Evolutionary conservation across 1,284 basidiomycete species (phyloP), one percentile per base, ranked within the genome.

Genomic region (Heterobasidion occidentale): DNA sequence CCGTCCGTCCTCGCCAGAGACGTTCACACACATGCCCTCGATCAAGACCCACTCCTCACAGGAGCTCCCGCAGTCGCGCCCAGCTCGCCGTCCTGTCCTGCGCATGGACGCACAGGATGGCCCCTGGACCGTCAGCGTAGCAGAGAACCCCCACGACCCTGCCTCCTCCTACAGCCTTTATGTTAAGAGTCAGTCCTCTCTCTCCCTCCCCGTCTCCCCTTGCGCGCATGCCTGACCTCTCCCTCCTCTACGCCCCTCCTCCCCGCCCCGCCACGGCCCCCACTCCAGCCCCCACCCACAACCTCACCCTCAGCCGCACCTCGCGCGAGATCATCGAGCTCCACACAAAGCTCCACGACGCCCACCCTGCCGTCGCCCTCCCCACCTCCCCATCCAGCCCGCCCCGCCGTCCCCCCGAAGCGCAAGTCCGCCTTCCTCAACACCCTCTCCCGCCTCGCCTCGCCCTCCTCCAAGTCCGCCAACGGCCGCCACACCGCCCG

Each of bases 291-390:
- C 86, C 90, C 35, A 94, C 89, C 34, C 91, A 93, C 74, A 91
- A 93, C 74, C 77, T 93, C 57, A 94, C 91, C 46, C 82, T 94
- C 58, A 90, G 86, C 15, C 84, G 91, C 59, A 83, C 84, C 56
- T 80, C 80, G 47, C 75, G 77, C 63, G 91, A 94, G 67, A 79
- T 93, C 51, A 74, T 84, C 45, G 89, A 92, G 59, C 77, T 92
- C 20, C 83, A 93, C 70, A 74, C 76, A 56, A 92, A 90, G 74
- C 80, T 93, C 58, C 77, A 78, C 57, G 71, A 84, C 55, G 68
- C 78, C 27, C 72, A 82, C 65, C 78, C 81, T 36, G 72, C 71
- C 59, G 71, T 77, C 61, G 78, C 75, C 54, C 71, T 86, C 53
- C 86, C 35, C 65, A 72, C 45, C 71, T 88, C 49, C 89, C 88